Evolutionary conservation across 148 eudicot genomes (phyloP), one percentile per base, ranked within the genome.

Genomic region (Nyssa sinensis): DNA sequence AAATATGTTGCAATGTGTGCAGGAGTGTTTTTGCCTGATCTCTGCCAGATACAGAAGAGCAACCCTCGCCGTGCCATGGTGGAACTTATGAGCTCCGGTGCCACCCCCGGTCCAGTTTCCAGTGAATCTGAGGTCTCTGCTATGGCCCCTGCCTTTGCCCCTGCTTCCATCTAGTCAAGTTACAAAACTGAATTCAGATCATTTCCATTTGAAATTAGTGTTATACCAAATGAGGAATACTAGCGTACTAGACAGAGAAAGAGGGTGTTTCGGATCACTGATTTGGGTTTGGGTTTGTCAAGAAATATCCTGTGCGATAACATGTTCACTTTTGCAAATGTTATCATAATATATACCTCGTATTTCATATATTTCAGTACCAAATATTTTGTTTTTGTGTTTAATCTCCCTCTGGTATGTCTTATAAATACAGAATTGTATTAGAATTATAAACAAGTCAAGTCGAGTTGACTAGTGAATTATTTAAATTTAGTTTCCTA

Each of bases 21-120:
- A 92, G 97, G 94, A 41, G 91, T 87, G 30, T 87, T 76, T 69
- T 85, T 93, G 80, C 95, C 95, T 0, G 82, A 86, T 28, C 76
- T 93, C 4, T 93, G 97, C 63, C 80, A 83, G 78, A 85, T 74
- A 32, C 88, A 86, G 32, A 79, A 73, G 64, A 80, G 67, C 29
- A 88, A 84, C 72, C 92, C 92, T 35, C 86, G 66, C 28, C 89
- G 94, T 8, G 87, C 86, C 19, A 88, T 90, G 94, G 53, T 82
- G 35, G 90, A 85, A 83, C 84, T 93, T 60, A 37, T 84, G 85
- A 90, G 94, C 89, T 88, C 90, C 11, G 92, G 90, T 4, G 87
- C 81, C 21, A 89, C 91, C 0, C 71, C 84, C 5, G 90, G 82
- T 13, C 89, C 90, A 23, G 70, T 72, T 7, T 47, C 73, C 2